Conservation (phyloP, 805 yeast genomes). For the Wickerhamiella galacta region DNA sequence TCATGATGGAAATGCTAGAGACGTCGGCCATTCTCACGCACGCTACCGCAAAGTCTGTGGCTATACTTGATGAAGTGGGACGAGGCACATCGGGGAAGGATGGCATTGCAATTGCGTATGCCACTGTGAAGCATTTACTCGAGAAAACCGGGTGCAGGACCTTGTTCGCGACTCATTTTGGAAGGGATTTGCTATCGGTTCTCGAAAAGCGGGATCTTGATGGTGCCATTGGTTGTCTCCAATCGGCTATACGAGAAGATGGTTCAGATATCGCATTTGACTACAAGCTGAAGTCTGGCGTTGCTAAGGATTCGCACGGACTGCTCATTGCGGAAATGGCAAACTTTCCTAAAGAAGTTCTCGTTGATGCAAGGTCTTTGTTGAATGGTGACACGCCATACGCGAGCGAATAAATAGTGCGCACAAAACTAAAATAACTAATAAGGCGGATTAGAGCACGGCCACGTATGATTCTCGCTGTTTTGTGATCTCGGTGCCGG, state of each 20-base stretch:
- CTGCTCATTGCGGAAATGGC: constrained; percentile 60
- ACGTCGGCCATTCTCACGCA: constrained; percentile 50
- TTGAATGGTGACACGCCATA: too few species aligned
- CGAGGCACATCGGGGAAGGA: constrained; percentile 77
- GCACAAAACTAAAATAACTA: not conserved
- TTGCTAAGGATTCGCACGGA: constrained; percentile 64
- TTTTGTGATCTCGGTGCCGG: not conserved
- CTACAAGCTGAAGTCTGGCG: constrained; percentile 45
- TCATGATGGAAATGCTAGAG: constrained; percentile 86
- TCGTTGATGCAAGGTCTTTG: constrained; percentile 19
- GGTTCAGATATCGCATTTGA: constrained; percentile 23
- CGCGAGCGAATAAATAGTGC: not conserved
- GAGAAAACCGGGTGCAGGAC: constrained; percentile 45
- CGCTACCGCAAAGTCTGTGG: constrained; percentile 51
- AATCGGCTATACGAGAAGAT: constrained; percentile 7
- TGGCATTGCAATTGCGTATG: constrained; percentile 74
- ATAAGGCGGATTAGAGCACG: not conserved
- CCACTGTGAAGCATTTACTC: constrained; percentile 43
- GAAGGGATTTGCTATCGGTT: constrained; percentile 32
- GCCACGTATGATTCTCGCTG: not conserved
- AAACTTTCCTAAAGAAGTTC: constrained; percentile 52
- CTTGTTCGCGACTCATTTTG: constrained; percentile 84
- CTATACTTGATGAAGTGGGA: constrained; percentile 77
- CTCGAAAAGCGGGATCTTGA: constrained; percentile 18
- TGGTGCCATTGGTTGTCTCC: constrained; percentile 6